Evolutionary conservation across 768 basidiomycete genomes (phyloP), one percentile per base, ranked within the genome.

Genomic region (Trichaptum fuscoviolaceum): DNA sequence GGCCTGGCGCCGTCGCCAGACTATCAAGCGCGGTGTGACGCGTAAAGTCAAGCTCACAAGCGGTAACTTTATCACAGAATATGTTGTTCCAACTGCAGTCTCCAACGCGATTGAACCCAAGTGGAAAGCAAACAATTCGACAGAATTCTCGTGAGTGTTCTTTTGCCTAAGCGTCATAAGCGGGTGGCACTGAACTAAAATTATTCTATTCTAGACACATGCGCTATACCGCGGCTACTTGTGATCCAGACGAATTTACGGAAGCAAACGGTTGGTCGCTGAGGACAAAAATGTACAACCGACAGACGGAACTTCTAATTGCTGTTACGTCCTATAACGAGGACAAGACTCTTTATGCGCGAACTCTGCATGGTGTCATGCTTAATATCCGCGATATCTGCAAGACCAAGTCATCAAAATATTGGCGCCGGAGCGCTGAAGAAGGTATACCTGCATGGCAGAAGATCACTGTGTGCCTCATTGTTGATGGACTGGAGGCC

Each of bases 351-450:
- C 85, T 94, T n/a, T 93, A 94, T 73, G 87, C 92, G 27, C 89
- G 91, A 69, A 98, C 96, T 0, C 82, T 99, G 57, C 96, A 98
- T 73, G 93, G 93, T 69, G 90, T 98, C 72, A 98, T 98, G 96
- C 77, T 96, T 69, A 99, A 99, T 77, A 96, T 99, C 68, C 91
- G 96, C 70, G 92, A 99, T 72, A 98, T 98, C 70, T 96, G 95
- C 85, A 95, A 91, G 79, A 95, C 93, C 57, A 96, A 96, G 76
- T 91, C 92, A 73, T 93, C 91, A 69, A 95, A 95, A 76, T 96
- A 91, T 78, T 95, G 95, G 93, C 84, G 89, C 58, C 84, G 87
- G 67, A 84, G 84, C 63, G 89, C 93, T 10, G 92, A 93, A 75
- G 92, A 93, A 73, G 92, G 93, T 58, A 83, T 84, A 64, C 92